These are phyloP conservation scores for Nakazawaea ernobii DNA, from an alignment of 805 yeast genomes.

Conservation along the genomic window DNA sequence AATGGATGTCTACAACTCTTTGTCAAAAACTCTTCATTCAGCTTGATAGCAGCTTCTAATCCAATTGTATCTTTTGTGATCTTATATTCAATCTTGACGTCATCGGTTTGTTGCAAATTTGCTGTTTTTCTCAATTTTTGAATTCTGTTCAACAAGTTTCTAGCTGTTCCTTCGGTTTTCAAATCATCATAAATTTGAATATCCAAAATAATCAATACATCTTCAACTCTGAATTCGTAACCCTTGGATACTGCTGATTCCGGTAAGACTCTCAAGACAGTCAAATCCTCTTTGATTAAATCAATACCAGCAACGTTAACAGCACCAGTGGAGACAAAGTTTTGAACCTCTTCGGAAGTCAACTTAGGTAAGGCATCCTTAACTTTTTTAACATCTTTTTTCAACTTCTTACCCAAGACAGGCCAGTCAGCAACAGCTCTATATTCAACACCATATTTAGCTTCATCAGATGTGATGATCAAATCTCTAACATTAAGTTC, in stretches of 20 bases:
- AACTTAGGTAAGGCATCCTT: conserved; percentile 87
- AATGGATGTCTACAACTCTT: conserved; percentile 73
- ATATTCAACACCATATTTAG: conserved; percentile 85
- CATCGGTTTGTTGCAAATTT: conserved; percentile 92
- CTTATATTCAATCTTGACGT: conserved; percentile 79
- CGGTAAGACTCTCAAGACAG: conserved; percentile 85
- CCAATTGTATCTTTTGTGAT: conserved; percentile 65
- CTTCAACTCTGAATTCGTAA: conserved; percentile 83
- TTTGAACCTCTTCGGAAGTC: conserved; percentile 76
- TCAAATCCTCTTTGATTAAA: conserved; percentile 80
- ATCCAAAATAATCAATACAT: conserved; percentile 85
- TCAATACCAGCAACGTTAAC: conserved; percentile 86
- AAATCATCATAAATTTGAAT: conserved; percentile 82
- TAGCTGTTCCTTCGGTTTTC: conserved; percentile 90
- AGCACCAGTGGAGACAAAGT: conserved; percentile 65
- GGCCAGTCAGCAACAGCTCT: conserved; percentile 99
- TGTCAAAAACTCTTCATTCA: conserved; percentile 61
- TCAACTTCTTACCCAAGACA: conserved; percentile 92
- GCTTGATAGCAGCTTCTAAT: conserved; percentile 53
- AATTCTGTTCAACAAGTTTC: conserved; percentile 94
- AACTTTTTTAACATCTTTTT: conserved; percentile 88
- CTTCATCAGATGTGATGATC: conserved; percentile 85
- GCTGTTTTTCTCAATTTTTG: conserved; percentile 97
- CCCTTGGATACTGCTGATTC: conserved; percentile 60
- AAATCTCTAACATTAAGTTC: conserved; percentile 91